Evolutionary conservation across 2,329 filamentous ascomycete species (phyloP).

Genomic region (Penicillium glabrum): DNA sequence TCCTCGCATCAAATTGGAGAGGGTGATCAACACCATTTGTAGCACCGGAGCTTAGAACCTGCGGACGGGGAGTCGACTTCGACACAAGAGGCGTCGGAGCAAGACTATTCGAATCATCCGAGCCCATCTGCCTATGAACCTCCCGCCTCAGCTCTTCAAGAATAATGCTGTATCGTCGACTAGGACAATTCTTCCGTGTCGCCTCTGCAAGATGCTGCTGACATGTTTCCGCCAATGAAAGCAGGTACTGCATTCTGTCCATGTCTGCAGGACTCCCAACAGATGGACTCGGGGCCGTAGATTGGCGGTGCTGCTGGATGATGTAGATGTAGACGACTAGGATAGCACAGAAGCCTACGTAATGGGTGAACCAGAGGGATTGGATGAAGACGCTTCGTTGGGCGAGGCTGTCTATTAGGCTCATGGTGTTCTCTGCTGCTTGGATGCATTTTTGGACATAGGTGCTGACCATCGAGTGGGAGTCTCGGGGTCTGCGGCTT

Average conservation of each 20-base stretch:
- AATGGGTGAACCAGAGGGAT: conserved; percentile 47
- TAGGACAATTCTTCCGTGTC: conserved; percentile 49
- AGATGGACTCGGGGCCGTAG: conserved; percentile 17
- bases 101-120: conserved; percentile 3
- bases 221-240: conserved; percentile 47
- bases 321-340: conserved; percentile 44
- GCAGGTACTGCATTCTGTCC: conserved; percentile 31
- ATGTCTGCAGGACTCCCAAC: conserved; percentile 19
- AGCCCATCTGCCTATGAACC: conserved; percentile 37
- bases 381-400: conserved; percentile 38
- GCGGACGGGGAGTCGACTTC: not conserved
- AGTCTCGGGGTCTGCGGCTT: conserved; percentile 29
- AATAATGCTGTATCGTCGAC: conserved; percentile 50
- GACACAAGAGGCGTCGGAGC: not conserved
- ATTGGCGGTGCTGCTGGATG: conserved; percentile 39
- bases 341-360: conserved; percentile 44
- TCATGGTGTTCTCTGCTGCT: conserved; percentile 43
- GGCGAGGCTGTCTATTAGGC: conserved; percentile 35
- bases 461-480: conserved; percentile 33
- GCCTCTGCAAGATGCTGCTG: conserved; percentile 48
- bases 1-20: conserved; percentile 11
- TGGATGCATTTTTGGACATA: conserved; percentile 45
- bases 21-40: conserved; percentile 2
- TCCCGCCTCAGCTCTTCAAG: conserved; percentile 47
- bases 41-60: not conserved